Conservation (phyloP, 176 grass and related monocot genomes). For the Eleusine indica region DNA sequence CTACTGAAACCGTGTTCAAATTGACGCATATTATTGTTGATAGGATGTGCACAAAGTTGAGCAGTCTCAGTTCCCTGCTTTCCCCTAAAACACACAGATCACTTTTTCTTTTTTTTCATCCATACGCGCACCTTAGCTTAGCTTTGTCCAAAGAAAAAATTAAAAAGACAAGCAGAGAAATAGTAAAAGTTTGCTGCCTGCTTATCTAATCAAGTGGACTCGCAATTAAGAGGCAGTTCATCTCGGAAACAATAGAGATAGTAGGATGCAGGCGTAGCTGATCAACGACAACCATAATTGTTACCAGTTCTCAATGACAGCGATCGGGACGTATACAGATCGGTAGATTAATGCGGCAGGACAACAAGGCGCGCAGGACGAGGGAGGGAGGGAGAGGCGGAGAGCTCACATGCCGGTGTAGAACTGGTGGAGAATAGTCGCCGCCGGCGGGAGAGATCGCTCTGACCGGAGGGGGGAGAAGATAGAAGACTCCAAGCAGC, state of each 20-base stretch:
- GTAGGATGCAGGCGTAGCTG: no score
- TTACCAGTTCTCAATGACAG: neutral
- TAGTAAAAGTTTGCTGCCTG: neutral
- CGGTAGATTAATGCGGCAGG: neutral
- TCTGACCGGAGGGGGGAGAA: neutral
- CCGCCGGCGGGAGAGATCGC: neutral
- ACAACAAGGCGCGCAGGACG: neutral
- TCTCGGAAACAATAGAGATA: neutral
- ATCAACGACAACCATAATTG: no score
- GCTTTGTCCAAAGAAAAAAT: neutral
- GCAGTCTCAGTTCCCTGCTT: neutral
- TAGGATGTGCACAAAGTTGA: neutral
- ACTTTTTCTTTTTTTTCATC: neutral
- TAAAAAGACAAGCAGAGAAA: no score
- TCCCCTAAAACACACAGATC: neutral
- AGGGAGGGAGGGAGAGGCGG: neutral
- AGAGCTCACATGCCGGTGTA: conserved; percentile 4
- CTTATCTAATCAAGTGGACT: neutral
- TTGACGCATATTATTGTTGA: neutral
- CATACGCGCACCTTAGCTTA: neutral
- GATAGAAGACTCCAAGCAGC: neutral
- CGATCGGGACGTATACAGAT: neutral
- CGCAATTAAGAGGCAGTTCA: neutral
- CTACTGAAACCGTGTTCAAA: neutral
- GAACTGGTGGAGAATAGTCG: neutral